Base-by-base conservation (phyloP, 768 basidiomycete genomes). In the Hypsizygus marmoreus region DNA sequence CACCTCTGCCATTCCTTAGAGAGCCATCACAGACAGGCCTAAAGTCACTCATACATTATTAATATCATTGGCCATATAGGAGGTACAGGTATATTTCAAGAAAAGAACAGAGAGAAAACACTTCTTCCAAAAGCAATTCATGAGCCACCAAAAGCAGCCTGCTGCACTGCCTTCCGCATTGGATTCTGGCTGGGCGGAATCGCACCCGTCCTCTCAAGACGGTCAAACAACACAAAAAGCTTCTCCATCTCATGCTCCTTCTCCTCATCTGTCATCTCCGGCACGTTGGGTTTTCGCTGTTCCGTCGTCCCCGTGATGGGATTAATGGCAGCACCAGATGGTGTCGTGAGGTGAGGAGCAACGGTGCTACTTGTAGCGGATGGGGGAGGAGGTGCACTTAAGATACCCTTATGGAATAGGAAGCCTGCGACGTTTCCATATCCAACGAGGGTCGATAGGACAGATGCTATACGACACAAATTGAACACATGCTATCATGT, bases 401-500 rank as follows among this genome's bases (percentile, higher is more conserved):
- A 74, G 55, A 98, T 76, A 12, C 93, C 94, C 60, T 93, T 95
- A 61, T 88, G 84, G 71, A 92, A 95, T 19, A 99, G 75, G 75
- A 92, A 89, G 1, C 97, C 97, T 0, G 94, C 92, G 31, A 94
- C 92, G 61, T 94, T 94, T 31, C 95, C 95, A 57, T 99, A 99
- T 6, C 95, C 95, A 41, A 97, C 78, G 33, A 88, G 79, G 4
- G 82, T 77, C n/a, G 82, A 80, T 12, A 98, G 71, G 0, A 74
- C 79, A 4, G 77, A 72, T n/a, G 88, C 92, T 77, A 29, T 12
- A 50, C 32, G 19, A 45, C 16, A 29, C 45, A 28, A 25, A 40
- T 20, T n/a, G 9, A 43, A 22, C 12, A 25, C 41, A 22, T 20
- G 11, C 36, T 13, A 23, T 35, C 10, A 37, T 1, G 16, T 24